A percentile compares a stretch with the other conserved stretches of the same genome.
Evolutionary conservation across 768 basidiomycete genomes (phyloP).

Genomic region (Kwoniella mangroviensis): DNA sequence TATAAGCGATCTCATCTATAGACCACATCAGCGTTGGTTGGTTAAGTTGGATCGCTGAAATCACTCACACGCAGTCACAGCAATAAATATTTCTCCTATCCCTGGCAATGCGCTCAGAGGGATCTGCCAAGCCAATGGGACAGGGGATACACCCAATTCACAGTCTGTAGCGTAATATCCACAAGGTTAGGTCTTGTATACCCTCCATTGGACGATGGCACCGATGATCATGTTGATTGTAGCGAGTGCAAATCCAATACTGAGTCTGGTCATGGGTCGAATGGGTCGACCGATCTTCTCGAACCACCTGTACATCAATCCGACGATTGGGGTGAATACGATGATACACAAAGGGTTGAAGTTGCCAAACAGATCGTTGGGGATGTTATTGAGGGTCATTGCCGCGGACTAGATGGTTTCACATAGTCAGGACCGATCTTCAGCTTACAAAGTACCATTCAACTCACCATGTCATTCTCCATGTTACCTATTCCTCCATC

Average conservation of each 20-base stretch:
- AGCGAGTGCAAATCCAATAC: slow-evolving; percentile 29
- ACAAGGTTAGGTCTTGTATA: slow-evolving; percentile 51
- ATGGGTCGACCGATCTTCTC: slow-evolving; percentile 25
- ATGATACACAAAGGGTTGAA: slow-evolving; percentile 52
- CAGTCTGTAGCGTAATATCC: slow-evolving; percentile 52
- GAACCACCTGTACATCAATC: slow-evolving; percentile 34
- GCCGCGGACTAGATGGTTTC: slow-evolving; percentile 25
- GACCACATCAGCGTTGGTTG: background rate
- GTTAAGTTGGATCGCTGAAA: slow-evolving; percentile 13
- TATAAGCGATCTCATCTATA: slow-evolving; percentile 49
- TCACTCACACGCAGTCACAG: slow-evolving; percentile 44
- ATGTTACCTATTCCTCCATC: slow-evolving; percentile 52
- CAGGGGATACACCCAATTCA: slow-evolving; percentile 25
- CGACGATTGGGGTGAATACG: slow-evolving; percentile 49
- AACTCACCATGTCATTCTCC: slow-evolving; percentile 47
- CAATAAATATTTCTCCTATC: slow-evolving; percentile 49
- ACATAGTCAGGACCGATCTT: slow-evolving; percentile 20
- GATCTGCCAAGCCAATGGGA: slow-evolving; percentile 49
- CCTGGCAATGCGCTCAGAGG: slow-evolving; percentile 52
- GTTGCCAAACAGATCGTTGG: slow-evolving; percentile 53
- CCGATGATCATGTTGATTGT: slow-evolving; percentile 44
- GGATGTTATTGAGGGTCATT: slow-evolving; percentile 50
- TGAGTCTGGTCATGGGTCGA: slow-evolving; percentile 26
- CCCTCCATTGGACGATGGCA: slow-evolving; percentile 54
- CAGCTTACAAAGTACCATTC: slow-evolving; percentile 37